phyloP scores from a whole-genome alignment of 2,329 filamentous ascomycete species.

The Colletotrichum shisoi region DNA sequence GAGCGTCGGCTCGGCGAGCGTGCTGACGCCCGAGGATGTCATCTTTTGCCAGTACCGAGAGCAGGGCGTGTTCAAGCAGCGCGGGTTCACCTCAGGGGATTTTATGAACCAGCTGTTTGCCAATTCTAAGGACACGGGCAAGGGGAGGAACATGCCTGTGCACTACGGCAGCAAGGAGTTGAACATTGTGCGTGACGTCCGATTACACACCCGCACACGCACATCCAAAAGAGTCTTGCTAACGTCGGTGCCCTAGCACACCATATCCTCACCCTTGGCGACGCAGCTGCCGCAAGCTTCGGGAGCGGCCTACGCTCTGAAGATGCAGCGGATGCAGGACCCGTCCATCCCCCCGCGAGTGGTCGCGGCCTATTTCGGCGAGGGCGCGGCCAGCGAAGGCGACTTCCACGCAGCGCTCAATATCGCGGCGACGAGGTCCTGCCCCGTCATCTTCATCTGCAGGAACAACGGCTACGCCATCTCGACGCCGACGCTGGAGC shows the following conservation, averaged over 20 bases:
- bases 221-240: not conserved
- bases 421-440: slow-evolving; percentile 87
- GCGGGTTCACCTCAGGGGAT: slow-evolving; percentile 84
- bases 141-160: slow-evolving; percentile 94
- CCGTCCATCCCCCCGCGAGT: slow-evolving; percentile 72
- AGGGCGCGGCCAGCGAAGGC: slow-evolving; percentile 88
- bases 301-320: slow-evolving; percentile 86
- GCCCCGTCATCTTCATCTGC: slow-evolving; percentile 88
- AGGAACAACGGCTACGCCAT: slow-evolving; percentile 94
- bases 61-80: slow-evolving; percentile 86
- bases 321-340: slow-evolving; percentile 78
- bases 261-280: slow-evolving; percentile 81
- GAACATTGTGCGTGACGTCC: slow-evolving; percentile 73
- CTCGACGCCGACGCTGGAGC: slow-evolving; percentile 85
- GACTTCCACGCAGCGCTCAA: slow-evolving; percentile 93
- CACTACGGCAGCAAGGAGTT: slow-evolving; percentile 88
- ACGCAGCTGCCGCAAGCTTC: slow-evolving; percentile 90
- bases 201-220: too few species aligned
- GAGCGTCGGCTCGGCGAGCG: slow-evolving; percentile 85
- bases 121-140: slow-evolving; percentile 80
- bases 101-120: slow-evolving; percentile 97
- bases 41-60: slow-evolving; percentile 96
- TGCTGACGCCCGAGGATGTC: slow-evolving; percentile 82
- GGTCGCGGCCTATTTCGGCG: slow-evolving; percentile 86
- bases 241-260: slow-evolving; percentile 63